Evolutionary conservation across 1,284 basidiomycete genomes (phyloP), one percentile per base, ranked within the genome.

Genomic region (Fomitiporia mediterranea): DNA sequence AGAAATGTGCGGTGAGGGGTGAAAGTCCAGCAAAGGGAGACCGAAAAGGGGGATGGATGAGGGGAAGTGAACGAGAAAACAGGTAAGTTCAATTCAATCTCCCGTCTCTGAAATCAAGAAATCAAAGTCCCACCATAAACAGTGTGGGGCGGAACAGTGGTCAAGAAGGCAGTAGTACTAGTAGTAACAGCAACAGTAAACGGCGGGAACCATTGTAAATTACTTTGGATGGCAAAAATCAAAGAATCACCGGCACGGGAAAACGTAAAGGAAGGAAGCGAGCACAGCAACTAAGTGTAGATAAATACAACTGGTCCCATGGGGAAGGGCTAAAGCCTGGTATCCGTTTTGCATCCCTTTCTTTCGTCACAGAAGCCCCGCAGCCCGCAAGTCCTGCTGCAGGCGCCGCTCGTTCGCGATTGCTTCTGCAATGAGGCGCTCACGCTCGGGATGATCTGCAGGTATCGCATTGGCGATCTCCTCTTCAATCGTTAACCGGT

Each of bases 341-440:
- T 19, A 17, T 46, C 23, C 27, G 32, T 17, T 15, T 30, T 46
- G 25, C 27, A 46, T 46, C 25, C 27, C n/a, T 44, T 6, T 3
- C 19, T 19, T 44, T 28, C 38, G 23, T 50, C 64, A 88, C 30
- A 87, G 61, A 55, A 87, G 71, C 35, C 86, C 86, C n/a, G 84
- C 85, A 37, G 74, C 76, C 55, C 83, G 76, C 62, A 89, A 69
- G 64, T 83, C 82, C 5, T 74, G 70, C 58, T 82, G 79, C 62
- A 89, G 67, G 58, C 80, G 74, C 57, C 75, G 74, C 61, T 86
- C 83, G 56, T 75, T 74, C 58, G 70, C 74, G 19, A 82, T 64
- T n/a, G 77, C 80, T 52, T 76, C 72, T 49, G 73, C 73, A 28
- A 80, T 64, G 46, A 72, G 67, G 34, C 72, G 71, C 53, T 71